These are phyloP conservation scores for Lactarius akahatsu DNA, from an alignment of 768 basidiomycete genomes.

Conservation along the genomic window DNA sequence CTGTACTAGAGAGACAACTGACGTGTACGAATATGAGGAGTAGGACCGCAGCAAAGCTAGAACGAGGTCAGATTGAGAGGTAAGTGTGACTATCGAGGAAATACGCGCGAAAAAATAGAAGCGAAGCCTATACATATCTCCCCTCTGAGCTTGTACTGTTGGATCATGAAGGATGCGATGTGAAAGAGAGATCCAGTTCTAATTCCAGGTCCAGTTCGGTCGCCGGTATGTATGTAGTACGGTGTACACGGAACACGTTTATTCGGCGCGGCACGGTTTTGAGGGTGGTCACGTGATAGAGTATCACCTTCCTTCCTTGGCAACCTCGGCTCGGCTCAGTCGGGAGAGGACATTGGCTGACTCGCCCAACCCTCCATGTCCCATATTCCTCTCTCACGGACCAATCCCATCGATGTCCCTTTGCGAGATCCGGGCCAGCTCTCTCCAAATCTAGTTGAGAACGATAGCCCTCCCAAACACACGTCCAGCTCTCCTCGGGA, in stretches of 20 bases:
- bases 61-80: conserved; percentile 33
- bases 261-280: conserved; percentile 22
- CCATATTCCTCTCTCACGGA: too few relatives aligned
- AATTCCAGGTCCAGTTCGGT: neutral
- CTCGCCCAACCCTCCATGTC: conserved; percentile 11
- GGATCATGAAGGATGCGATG: conserved; percentile 14
- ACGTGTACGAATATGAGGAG: conserved; percentile 84
- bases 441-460: conserved; percentile 21
- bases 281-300: conserved; percentile 15
- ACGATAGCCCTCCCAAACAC: conserved; percentile 10
- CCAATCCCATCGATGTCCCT: conserved; percentile 5
- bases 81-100: conserved; percentile 20
- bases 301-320: neutral
- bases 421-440: conserved; percentile 10
- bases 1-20: conserved; percentile 35
- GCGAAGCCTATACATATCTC: conserved; percentile 75
- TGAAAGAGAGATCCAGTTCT: conserved; percentile 4
- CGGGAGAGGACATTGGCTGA: neutral
- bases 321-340: neutral
- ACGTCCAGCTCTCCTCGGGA: conserved; percentile 26
- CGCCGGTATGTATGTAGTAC: conserved; percentile 15
- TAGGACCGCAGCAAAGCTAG: conserved; percentile 48
- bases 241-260: conserved; percentile 47
- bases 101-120: conserved; percentile 67
- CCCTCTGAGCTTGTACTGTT: conserved; percentile 52